A percentile compares a stretch with the other conserved stretches of the same genome.
Evolutionary conservation across 1,284 basidiomycete species (phyloP).

Genomic region (Irpex sp.): DNA sequence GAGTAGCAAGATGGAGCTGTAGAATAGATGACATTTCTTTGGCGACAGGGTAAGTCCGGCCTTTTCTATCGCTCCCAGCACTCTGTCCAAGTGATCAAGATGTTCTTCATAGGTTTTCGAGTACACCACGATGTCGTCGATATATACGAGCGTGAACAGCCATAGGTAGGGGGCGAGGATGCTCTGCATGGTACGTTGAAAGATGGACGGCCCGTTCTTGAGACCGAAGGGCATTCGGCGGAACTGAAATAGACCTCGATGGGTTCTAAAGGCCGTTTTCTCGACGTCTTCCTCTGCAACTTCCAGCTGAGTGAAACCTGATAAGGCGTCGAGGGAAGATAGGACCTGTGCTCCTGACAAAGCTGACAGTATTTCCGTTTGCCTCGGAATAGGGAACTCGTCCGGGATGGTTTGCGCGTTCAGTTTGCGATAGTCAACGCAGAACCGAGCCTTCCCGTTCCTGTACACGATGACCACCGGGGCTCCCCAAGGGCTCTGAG

Average conservation of each 20-base stretch:
- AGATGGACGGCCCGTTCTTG: conserved; percentile 20
- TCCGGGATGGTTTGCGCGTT: conserved; percentile 33
- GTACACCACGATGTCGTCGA: conserved; percentile 36
- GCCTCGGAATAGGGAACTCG: conserved; percentile 38
- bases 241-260: conserved; percentile 21
- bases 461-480: conserved; percentile 31
- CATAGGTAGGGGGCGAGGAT: conserved; percentile 36
- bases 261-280: conserved; percentile 37
- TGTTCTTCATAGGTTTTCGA: conserved; percentile 25
- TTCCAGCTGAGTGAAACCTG: conserved; percentile 38
- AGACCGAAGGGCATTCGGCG: too few relatives aligned
- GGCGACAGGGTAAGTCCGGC: conserved; percentile 27
- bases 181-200: conserved; percentile 38
- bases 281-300: conserved; percentile 27
- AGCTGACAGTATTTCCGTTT: conserved; percentile 34
- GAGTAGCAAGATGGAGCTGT: conserved; percentile 30
- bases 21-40: conserved; percentile 32
- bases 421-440: conserved; percentile 9
- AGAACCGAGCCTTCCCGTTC: conserved; percentile 31
- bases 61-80: too few relatives aligned
- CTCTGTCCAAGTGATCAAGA: neutral
- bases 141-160: conserved; percentile 37
- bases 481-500: conserved; percentile 30
- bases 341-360: conserved; percentile 32
- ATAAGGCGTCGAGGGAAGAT: conserved; percentile 34